Base-by-base conservation (phyloP, 805 yeast genomes). In the Kazachstania psychrophila region DNA sequence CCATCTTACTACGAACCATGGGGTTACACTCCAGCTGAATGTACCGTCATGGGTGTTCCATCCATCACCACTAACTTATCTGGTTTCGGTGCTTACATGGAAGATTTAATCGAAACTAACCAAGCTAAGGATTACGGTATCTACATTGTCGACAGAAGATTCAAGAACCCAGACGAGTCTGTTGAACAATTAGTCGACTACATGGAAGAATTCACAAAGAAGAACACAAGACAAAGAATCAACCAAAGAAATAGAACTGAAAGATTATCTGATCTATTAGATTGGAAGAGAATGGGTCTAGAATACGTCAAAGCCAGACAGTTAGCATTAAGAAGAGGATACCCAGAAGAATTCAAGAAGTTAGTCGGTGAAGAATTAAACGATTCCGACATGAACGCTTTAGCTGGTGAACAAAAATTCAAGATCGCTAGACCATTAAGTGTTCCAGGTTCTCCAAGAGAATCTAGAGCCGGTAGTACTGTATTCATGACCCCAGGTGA, bases 1-100 rank as follows among this genome's bases (percentile, higher is more conserved):
- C 98, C 98, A 34, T 86, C 96, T 0, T 89, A 89, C 64, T 89
- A 89, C 58, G 98, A 89, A 65, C 98, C 98, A 4, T 89, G 98
- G 98, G 98, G 98, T 28, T 89, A 89, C 62, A 89, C 98, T 2
- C 98, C 98, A 4, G 97, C 97, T 9, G 98, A 89, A 61, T 92
- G 98, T 68, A 89, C 98, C 0, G 98, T 92, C 19, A 89, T 89
- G 98, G 98, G 98, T 39, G 94, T 92, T 42, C 98, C 98, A 13
- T 85, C 96, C 6, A 84, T 89, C 53, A 92, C 98, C 9, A 89
- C 98, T 28, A 89, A 89, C 59, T 66, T 89, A 42, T 85, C 96
- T 3, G 98, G 98, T 1, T 89, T 89, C 57, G 98, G 98, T 34
- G 94, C 97, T 47, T 89, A 89, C 65, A 89, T 89, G 97, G 98